These are phyloP conservation scores for Chrysosporium queenslandicum DNA, from an alignment of 2,329 filamentous ascomycete species.

Conservation along the genomic window DNA sequence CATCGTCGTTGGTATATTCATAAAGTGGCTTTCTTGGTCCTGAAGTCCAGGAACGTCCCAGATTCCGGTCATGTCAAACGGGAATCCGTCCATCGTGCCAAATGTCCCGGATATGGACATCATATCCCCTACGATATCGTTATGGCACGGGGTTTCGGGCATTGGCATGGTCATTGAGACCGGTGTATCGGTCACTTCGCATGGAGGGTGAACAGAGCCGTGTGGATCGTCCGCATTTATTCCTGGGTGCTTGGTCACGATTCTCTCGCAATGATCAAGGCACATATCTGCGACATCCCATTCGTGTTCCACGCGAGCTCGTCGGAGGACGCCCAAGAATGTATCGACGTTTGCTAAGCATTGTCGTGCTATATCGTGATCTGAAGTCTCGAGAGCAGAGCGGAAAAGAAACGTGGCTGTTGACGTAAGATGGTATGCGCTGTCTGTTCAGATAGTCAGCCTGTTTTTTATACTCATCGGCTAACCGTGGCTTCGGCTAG, in stretches of 20 bases:
- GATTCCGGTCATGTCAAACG: constrained; percentile 39
- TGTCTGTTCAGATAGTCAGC: constrained; percentile 26
- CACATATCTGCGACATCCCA: constrained; percentile 50
- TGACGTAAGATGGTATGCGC: constrained; percentile 45
- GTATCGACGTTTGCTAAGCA: constrained; percentile 41
- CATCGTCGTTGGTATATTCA: constrained; percentile 10
- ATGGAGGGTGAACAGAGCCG: neutral
- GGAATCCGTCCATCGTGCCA: constrained; percentile 39
- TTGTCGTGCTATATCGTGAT: constrained; percentile 37
- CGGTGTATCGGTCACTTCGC: constrained; percentile 12
- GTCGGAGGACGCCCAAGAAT: constrained; percentile 40
- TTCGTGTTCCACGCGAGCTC: constrained; percentile 41
- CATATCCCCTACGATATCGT: constrained; percentile 39
- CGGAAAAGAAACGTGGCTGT: constrained; percentile 45
- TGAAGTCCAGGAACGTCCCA: constrained; percentile 35
- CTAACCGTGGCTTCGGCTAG: neutral
- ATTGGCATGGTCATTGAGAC: constrained; percentile 31
- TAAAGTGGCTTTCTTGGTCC: constrained; percentile 15
- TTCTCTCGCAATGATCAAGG: constrained; percentile 41
- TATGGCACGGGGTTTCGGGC: constrained; percentile 37
- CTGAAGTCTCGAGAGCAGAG: constrained; percentile 43
- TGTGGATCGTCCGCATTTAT: constrained; percentile 17
- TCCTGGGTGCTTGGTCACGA: constrained; percentile 34
- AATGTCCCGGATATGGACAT: constrained; percentile 40
- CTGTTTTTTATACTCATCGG: neutral